Conservation (phyloP, 305 asterid genomes). For the Solanum hybrid region DNA sequence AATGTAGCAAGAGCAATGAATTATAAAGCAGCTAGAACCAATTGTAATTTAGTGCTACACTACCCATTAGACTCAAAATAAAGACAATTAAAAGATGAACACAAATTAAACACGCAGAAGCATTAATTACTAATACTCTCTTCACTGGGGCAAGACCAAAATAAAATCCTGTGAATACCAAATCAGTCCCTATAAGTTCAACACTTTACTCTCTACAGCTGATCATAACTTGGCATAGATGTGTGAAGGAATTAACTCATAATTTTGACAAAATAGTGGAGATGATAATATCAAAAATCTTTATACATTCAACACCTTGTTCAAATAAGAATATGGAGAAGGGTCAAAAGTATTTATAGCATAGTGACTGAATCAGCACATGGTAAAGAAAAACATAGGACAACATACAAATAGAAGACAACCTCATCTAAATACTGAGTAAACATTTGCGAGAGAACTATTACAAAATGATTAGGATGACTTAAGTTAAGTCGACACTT, state of each 20-base stretch:
- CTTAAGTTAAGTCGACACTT: background rate
- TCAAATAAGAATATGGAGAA: background rate
- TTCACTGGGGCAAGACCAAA: background rate
- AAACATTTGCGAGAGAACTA: background rate
- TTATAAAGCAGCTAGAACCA: background rate
- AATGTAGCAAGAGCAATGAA: background rate
- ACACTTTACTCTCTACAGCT: background rate
- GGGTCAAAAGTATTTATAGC: background rate
- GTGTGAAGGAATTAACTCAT: background rate
- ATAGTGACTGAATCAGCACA: background rate
- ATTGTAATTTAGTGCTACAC: background rate
- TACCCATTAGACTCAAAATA: background rate
- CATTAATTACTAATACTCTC: background rate
- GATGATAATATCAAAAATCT: background rate
- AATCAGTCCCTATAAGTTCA: background rate
- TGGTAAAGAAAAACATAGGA: background rate
- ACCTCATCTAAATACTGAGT: background rate
- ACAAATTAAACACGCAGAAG: background rate
- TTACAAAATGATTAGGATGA: background rate
- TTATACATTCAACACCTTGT: background rate
- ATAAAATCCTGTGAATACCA: background rate
- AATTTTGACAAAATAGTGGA: background rate
- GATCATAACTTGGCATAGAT: background rate
- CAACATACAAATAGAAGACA: background rate
- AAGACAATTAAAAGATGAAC: background rate